Evolutionary conservation across 179 eudicot genomes (phyloP), one percentile per base, ranked within the genome.

Genomic region (Silene coronaria): DNA sequence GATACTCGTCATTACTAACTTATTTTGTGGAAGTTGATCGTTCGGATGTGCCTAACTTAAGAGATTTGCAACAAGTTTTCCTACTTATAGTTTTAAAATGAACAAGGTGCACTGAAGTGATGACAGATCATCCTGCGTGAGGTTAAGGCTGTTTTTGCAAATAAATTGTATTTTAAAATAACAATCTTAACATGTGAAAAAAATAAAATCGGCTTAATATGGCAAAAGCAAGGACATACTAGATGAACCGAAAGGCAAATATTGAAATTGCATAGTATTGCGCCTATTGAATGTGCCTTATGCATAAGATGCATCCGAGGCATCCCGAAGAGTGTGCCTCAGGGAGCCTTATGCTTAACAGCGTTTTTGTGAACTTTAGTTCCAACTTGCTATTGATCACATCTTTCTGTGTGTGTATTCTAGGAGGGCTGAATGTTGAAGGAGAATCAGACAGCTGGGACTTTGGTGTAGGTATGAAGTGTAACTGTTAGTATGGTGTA

Each of bases 401-500:
- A 53, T 48, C 27, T 53, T 17, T 1, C 46, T 64, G 71, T 51
- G 12, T 68, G 26, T 72, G 61, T 69, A 26, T 74, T 83, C 21
- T 82, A 96, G 97, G 98, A 91, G 99, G 99, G 78, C 84, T 96
- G 63, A 91, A 91, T 76, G 91, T 96, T 66, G 98, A 93, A 85
- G 99, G 97, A 72, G 99, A 96, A 78, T 86, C 97, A 30, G 99
- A 96, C 81, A 93, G 89, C 89, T 96, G 91, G 91, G 99, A 96
- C 85, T 93, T 96, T 80, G 99, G 97, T 77, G 89, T 96, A 78
- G 97, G 99, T 95, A 84, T 53, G 87, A 71, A 34, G 13, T n/a
- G 30, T 34, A 36, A 28, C 61, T 53, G n/a, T 53, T 3, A 6
- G 21, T 30, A 73, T 67, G 27, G 12, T 45, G 27, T 62, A 26